phyloP scores from a whole-genome alignment of 768 basidiomycete species.

The Kwoniella newhampshirensis region DNA sequence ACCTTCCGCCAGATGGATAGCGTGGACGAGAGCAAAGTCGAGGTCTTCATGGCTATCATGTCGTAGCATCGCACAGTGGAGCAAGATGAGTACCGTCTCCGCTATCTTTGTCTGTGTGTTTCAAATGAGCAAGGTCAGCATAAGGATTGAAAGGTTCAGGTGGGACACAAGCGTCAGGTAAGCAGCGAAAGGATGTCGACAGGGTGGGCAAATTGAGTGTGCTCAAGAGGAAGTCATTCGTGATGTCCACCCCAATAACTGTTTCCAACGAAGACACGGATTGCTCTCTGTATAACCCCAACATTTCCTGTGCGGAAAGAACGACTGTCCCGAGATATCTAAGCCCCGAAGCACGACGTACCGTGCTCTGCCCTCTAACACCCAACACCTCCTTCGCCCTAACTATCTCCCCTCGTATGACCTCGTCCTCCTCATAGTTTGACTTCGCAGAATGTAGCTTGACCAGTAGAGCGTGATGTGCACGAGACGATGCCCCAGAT shows the following conservation, averaged over 20 bases:
- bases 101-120: slow-evolving; percentile 27
- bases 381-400: slow-evolving; percentile 17
- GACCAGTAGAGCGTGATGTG: slow-evolving; percentile 42
- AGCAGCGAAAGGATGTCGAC: too few relatives aligned
- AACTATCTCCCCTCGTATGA: slow-evolving; percentile 22
- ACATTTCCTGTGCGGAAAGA: too few relatives aligned
- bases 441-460: slow-evolving; percentile 31
- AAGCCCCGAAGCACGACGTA: slow-evolving; percentile 7
- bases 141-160: too few relatives aligned
- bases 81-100: slow-evolving; percentile 37
- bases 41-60: slow-evolving; percentile 10
- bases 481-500: slow-evolving; percentile 43
- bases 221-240: too few relatives aligned
- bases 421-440: slow-evolving; percentile 32
- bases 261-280: too few relatives aligned
- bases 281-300: too few relatives aligned
- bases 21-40: slow-evolving; percentile 32
- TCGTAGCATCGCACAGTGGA: slow-evolving; percentile 29
- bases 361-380: slow-evolving; percentile 15
- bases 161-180: too few relatives aligned
- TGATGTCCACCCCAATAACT: too few relatives aligned
- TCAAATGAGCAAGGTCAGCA: background rate
- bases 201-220: too few relatives aligned
- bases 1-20: slow-evolving; percentile 35
- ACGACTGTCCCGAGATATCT: too few relatives aligned